Percentiles rank a stretch among this genome's conserved stretches.
These are phyloP conservation scores for Ormosia semicastrata DNA, from an alignment of 306 rosid species.

Conservation along the genomic window DNA sequence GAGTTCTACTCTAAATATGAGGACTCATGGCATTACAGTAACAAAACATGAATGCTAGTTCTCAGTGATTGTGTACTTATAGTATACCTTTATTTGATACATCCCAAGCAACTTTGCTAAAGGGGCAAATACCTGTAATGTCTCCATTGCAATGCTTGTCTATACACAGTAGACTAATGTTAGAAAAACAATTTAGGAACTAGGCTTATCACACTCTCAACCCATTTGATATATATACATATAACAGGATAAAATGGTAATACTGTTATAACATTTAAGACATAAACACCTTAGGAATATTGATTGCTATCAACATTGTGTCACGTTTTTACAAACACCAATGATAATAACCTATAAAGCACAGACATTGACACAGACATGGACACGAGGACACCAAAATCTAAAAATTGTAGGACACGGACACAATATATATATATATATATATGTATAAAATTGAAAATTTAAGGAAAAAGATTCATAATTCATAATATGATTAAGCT, in stretches of 20 bases:
- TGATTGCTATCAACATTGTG: neutral
- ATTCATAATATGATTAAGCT: too few relatives aligned
- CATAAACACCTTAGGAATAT: neutral
- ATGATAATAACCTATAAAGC: neutral
- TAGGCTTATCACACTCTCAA: neutral
- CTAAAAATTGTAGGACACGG: too few relatives aligned
- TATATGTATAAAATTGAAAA: too few relatives aligned
- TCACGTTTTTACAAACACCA: neutral
- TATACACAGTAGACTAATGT: constrained; percentile 43
- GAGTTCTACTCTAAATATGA: constrained; percentile 1
- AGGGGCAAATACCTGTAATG: constrained; percentile 98
- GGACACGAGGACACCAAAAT: too few relatives aligned
- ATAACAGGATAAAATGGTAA: neutral
- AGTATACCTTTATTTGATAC: constrained; percentile 92
- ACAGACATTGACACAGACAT: too few relatives aligned
- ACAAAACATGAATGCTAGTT: constrained; percentile 19
- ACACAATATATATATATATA: too few relatives aligned
- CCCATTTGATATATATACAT: neutral
- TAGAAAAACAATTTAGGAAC: constrained; percentile 17
- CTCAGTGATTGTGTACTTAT: neutral
- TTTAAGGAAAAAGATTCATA: too few relatives aligned
- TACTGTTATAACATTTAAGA: neutral
- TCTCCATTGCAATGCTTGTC: constrained; percentile 94
- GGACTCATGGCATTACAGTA: constrained; percentile 3
- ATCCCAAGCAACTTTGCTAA: constrained; percentile 99